Evolutionary conservation across 257 asterid genomes (phyloP).

Genomic region (Salvia miltiorrhiza): DNA sequence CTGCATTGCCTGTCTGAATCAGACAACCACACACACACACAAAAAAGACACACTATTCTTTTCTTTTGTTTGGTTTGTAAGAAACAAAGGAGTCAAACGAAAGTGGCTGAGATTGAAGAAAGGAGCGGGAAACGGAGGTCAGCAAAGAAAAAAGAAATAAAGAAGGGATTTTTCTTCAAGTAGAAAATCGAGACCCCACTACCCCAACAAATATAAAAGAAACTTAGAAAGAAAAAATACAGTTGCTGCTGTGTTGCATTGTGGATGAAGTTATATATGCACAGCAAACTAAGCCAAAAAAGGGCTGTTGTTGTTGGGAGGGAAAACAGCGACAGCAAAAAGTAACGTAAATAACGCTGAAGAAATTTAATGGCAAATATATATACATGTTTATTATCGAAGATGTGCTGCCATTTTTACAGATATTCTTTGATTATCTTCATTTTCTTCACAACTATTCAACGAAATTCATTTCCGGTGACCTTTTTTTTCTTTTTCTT

Average conservation of each 20-base stretch:
- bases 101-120: slow-evolving; percentile 41
- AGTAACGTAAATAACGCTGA: slow-evolving; percentile 17
- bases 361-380: not conserved
- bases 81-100: slow-evolving; percentile 26
- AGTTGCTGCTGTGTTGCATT: not conserved
- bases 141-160: slow-evolving; percentile 14
- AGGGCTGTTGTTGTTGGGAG: slow-evolving; percentile 19
- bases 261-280: slow-evolving; percentile 18
- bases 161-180: slow-evolving; percentile 10
- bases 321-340: slow-evolving; percentile 18
- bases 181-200: slow-evolving; percentile 23
- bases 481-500: not conserved
- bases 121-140: slow-evolving; percentile 55
- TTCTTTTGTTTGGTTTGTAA: slow-evolving; percentile 24
- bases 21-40: not conserved
- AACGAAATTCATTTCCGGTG: not conserved
- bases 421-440: not conserved
- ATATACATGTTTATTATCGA: not conserved
- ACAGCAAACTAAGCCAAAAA: slow-evolving; percentile 1
- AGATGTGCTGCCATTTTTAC: no score
- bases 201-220: not conserved
- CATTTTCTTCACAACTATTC: not conserved
- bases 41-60: slow-evolving; percentile 23
- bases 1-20: not conserved
- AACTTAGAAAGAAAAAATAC: not conserved